These are phyloP conservation scores for Plasmodium gallinaceum DNA, from an alignment of 169 alveolate species.

Conservation along the genomic window DNA sequence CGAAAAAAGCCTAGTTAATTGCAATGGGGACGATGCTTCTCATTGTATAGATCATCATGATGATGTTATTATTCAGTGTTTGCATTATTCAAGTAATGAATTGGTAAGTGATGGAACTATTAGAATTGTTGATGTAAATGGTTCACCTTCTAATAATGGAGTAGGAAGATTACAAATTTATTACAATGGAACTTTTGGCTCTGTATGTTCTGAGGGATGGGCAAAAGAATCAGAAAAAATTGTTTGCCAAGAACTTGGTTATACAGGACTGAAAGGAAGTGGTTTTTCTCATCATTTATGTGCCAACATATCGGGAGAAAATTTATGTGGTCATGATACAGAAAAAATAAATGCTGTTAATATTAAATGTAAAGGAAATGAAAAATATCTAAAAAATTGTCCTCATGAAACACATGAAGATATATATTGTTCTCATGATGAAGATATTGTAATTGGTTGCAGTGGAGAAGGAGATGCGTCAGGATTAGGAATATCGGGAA, in stretches of 20 bases:
- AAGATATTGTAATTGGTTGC: slow-evolving; percentile 84
- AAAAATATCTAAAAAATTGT: slow-evolving; percentile 59
- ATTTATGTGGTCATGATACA: slow-evolving; percentile 89
- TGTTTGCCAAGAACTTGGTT: slow-evolving; percentile 91
- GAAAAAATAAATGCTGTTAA: slow-evolving; percentile 88
- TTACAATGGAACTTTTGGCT: slow-evolving; percentile 80
- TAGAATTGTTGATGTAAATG: slow-evolving; percentile 86
- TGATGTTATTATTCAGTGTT: slow-evolving; percentile 89
- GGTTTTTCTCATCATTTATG: slow-evolving; percentile 90
- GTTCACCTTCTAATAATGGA: slow-evolving; percentile 85
- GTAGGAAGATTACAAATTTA: slow-evolving; percentile 78
- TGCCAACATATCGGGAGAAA: slow-evolving; percentile 87
- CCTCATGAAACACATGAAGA: slow-evolving; percentile 82
- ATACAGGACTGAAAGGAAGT: slow-evolving; percentile 84
- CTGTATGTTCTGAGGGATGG: slow-evolving; percentile 91
- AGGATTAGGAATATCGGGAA: neutral
- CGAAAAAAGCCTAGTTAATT: slow-evolving; percentile 82
- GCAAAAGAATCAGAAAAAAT: slow-evolving; percentile 85
- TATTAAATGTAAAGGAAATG: slow-evolving; percentile 88
- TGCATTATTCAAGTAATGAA: slow-evolving; percentile 82
- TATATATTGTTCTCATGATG: slow-evolving; percentile 86
- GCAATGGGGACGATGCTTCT: slow-evolving; percentile 88
- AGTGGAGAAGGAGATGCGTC: slow-evolving; percentile 71
- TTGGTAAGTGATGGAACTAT: slow-evolving; percentile 85
- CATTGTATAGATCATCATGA: slow-evolving; percentile 86